A percentile compares a stretch with the other conserved stretches of the same genome.
These are phyloP conservation scores for Fraxinus angustifolia DNA, from an alignment of 305 asterid species.

Conservation along the genomic window DNA sequence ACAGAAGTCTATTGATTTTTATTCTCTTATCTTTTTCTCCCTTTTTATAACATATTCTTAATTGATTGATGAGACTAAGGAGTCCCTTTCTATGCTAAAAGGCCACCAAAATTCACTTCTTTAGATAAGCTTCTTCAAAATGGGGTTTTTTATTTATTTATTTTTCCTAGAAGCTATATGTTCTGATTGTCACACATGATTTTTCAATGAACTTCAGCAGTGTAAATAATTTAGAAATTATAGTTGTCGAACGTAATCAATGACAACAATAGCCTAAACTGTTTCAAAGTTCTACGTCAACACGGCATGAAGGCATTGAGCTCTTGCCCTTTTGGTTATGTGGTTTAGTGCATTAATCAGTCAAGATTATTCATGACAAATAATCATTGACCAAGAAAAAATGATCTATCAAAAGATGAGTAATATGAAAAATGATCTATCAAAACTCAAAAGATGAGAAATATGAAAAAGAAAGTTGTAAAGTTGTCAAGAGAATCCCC, in stretches of 20 bases:
- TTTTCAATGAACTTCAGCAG: neutral
- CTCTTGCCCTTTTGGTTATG: neutral
- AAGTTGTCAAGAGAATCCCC: neutral
- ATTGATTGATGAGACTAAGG: too few relatives aligned
- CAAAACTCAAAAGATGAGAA: too few relatives aligned
- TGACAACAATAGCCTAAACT: neutral
- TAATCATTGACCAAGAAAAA: slow-evolving; percentile 26
- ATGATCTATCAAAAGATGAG: neutral
- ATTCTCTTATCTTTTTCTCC: too few relatives aligned
- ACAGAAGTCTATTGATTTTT: too few relatives aligned
- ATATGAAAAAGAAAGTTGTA: neutral
- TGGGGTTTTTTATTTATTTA: too few relatives aligned
- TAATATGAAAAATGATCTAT: neutral
- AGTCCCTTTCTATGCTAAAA: too few relatives aligned
- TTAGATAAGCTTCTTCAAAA: neutral
- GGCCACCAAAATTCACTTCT: too few relatives aligned
- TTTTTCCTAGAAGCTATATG: neutral
- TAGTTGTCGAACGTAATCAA: neutral
- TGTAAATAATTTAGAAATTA: neutral
- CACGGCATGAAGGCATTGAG: neutral
- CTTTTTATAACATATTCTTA: too few relatives aligned
- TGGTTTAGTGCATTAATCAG: neutral
- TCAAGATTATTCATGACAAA: slow-evolving; percentile 8
- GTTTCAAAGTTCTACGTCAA: neutral
- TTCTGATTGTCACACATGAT: neutral